phyloP scores from a whole-genome alignment of 2,329 filamentous ascomycete species.

The Claviceps pazoutovae region DNA sequence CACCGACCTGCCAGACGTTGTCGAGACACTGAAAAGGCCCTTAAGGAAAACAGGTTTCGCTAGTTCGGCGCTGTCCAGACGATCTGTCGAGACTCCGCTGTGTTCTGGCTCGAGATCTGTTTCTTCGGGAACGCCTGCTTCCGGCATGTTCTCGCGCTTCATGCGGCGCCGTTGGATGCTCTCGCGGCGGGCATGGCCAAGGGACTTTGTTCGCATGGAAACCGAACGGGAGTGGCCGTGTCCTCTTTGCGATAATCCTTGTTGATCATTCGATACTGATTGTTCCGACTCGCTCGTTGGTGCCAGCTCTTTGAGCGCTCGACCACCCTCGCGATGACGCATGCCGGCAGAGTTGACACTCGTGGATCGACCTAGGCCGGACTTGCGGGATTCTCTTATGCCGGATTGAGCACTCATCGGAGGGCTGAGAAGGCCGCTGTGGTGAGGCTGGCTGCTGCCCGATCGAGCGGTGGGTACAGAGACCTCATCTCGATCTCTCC shows the following conservation, averaged over 20 bases:
- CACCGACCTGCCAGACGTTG: slow-evolving; percentile 84
- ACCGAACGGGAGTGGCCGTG: slow-evolving; percentile 42
- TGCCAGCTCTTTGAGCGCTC: slow-evolving; percentile 49
- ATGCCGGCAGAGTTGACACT: slow-evolving; percentile 85
- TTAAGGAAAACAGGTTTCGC: slow-evolving; percentile 93
- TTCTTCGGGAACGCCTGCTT: slow-evolving; percentile 78
- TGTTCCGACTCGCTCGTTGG: slow-evolving; percentile 69
- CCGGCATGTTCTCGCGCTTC: slow-evolving; percentile 55
- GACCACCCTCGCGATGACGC: slow-evolving; percentile 42
- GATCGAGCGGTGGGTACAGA: slow-evolving; percentile 34
- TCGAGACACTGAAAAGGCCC: slow-evolving; percentile 92
- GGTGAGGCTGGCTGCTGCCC: slow-evolving; percentile 54
- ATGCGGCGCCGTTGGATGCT: slow-evolving; percentile 80
- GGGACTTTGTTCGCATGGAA: slow-evolving; percentile 66
- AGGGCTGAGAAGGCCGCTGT: slow-evolving; percentile 65
- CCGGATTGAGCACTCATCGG: slow-evolving; percentile 46
- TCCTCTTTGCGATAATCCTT: slow-evolving; percentile 35
- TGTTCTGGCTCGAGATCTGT: slow-evolving; percentile 65
- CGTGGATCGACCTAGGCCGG: slow-evolving; percentile 66
- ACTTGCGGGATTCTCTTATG: slow-evolving; percentile 42
- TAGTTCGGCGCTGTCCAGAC: slow-evolving; percentile 56
- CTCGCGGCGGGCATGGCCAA: slow-evolving; percentile 78
- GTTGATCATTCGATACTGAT: slow-evolving; percentile 43
- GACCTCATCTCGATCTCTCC: slow-evolving; percentile 38
- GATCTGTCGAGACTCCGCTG: slow-evolving; percentile 46